These are phyloP conservation scores for Cordyceps militaris DNA, from an alignment of 2,329 filamentous ascomycete genomes.

Conservation along the genomic window DNA sequence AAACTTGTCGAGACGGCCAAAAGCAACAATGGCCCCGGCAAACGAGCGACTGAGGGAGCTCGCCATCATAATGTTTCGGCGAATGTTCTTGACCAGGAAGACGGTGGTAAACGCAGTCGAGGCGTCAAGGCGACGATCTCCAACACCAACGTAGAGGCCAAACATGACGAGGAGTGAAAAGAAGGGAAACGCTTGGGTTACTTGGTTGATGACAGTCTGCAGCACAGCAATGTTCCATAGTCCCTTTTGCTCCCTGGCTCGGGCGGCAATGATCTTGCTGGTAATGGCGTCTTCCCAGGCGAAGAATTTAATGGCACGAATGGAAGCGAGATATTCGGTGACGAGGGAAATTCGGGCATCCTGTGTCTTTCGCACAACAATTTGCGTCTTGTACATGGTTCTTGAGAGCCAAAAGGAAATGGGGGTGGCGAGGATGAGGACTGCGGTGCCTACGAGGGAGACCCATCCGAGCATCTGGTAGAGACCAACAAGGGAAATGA, in stretches of 20 bases:
- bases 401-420: constrained; percentile 43
- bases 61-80: constrained; percentile 44
- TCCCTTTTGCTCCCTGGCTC: constrained; percentile 44
- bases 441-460: constrained; percentile 43
- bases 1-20: constrained; percentile 47
- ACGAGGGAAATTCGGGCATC: constrained; percentile 51
- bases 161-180: constrained; percentile 48
- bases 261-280: constrained; percentile 42
- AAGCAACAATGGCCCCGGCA: constrained; percentile 33
- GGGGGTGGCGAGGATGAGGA: constrained; percentile 41
- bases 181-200: constrained; percentile 46
- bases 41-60: constrained; percentile 34
- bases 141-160: constrained; percentile 41
- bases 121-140: constrained; percentile 42
- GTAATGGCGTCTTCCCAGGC: constrained; percentile 50
- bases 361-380: constrained; percentile 46
- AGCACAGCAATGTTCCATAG: constrained; percentile 47
- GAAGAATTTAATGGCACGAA: constrained; percentile 54
- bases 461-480: constrained; percentile 51
- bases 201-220: constrained; percentile 38
- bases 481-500: constrained; percentile 42
- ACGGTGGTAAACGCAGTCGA: constrained; percentile 53
- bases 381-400: constrained; percentile 43
- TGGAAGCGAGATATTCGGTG: constrained; percentile 50
- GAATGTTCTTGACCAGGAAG: constrained; percentile 45